Evolutionary conservation across 495 filamentous ascomycete species (phyloP).

Genomic region (Penicilliopsis zonata): DNA sequence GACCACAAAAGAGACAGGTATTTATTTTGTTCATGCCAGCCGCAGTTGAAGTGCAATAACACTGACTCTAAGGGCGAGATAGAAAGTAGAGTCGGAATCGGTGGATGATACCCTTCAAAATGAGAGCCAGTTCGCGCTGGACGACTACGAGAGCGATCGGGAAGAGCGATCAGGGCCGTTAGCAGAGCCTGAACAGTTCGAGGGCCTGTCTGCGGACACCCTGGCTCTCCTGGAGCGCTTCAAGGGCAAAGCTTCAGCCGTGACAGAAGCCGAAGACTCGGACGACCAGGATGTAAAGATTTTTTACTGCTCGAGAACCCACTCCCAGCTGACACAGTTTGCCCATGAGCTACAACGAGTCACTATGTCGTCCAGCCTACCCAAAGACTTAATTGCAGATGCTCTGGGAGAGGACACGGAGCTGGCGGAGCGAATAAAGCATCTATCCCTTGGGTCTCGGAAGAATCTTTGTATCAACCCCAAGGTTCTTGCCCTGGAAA

Average conservation of each 20-base stretch:
- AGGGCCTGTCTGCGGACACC: conserved; percentile 31
- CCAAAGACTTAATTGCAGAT: conserved; percentile 16
- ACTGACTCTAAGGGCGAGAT: too few species aligned
- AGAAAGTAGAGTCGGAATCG: conserved; percentile 23
- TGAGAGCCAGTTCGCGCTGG: conserved; percentile 64
- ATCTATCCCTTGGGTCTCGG: conserved; percentile 78
- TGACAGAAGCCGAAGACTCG: conserved; percentile 31
- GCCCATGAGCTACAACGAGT: conserved; percentile 83
- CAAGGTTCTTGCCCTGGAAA: conserved; percentile 57
- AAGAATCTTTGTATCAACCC: conserved; percentile 92
- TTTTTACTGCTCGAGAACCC: conserved; percentile 89
- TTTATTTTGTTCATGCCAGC: too few species aligned
- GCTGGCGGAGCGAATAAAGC: conserved; percentile 58
- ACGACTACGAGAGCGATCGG: conserved; percentile 69
- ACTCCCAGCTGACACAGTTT: conserved; percentile 91
- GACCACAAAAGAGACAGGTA: conserved; percentile 39
- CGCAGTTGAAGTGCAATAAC: too few species aligned
- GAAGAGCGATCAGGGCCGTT: conserved; percentile 16
- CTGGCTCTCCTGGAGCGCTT: conserved; percentile 28
- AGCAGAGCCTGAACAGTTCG: conserved; percentile 9
- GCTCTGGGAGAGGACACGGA: conserved; percentile 14
- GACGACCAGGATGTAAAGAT: conserved; percentile 62
- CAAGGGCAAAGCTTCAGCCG: conserved; percentile 17
- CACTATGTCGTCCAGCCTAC: conserved; percentile 51
- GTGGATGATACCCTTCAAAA: conserved; percentile 30